Conservation (phyloP, 1,139 yeast species). For the Kurtzmaniella quercitrusa region DNA sequence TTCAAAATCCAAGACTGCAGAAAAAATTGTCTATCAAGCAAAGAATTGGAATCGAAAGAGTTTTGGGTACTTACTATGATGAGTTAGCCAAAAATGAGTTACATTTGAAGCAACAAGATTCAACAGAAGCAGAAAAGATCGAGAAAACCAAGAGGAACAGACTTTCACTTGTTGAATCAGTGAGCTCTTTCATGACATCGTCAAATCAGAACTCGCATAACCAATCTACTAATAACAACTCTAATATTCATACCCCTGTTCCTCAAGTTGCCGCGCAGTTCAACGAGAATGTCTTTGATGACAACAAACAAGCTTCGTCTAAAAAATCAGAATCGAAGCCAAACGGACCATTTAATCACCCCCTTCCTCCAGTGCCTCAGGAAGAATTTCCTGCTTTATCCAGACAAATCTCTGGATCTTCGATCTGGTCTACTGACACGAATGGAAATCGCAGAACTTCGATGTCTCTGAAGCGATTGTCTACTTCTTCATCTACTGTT, state of each 20-base stretch:
- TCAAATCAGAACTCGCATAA: neutral
- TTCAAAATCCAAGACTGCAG: slow-evolving; percentile 28
- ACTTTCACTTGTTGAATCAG: slow-evolving; percentile 8
- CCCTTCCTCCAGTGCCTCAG: slow-evolving; percentile 7
- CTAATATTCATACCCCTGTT: neutral
- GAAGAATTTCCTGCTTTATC: slow-evolving; percentile 17
- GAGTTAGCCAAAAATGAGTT: slow-evolving; percentile 37
- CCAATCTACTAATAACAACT: neutral
- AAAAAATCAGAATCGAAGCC: slow-evolving; percentile 7
- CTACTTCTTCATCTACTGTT: slow-evolving; percentile 29
- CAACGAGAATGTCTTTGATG: neutral
- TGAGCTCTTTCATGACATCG: slow-evolving; percentile 3
- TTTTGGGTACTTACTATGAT: slow-evolving; percentile 39
- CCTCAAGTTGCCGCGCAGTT: neutral
- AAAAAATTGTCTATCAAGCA: slow-evolving; percentile 36
- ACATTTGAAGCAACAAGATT: slow-evolving; percentile 32
- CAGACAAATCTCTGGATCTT: slow-evolving; percentile 30
- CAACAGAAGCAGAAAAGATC: neutral
- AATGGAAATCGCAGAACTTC: slow-evolving; percentile 22
- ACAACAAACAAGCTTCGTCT: neutral
- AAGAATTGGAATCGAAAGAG: slow-evolving; percentile 40
- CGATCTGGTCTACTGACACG: slow-evolving; percentile 40
- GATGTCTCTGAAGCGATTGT: slow-evolving; percentile 29
- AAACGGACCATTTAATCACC: slow-evolving; percentile 5
- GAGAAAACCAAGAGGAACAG: slow-evolving; percentile 6